Evolutionary conservation across 495 filamentous ascomycete genomes (phyloP).

Genomic region (Penicillium angulare): DNA sequence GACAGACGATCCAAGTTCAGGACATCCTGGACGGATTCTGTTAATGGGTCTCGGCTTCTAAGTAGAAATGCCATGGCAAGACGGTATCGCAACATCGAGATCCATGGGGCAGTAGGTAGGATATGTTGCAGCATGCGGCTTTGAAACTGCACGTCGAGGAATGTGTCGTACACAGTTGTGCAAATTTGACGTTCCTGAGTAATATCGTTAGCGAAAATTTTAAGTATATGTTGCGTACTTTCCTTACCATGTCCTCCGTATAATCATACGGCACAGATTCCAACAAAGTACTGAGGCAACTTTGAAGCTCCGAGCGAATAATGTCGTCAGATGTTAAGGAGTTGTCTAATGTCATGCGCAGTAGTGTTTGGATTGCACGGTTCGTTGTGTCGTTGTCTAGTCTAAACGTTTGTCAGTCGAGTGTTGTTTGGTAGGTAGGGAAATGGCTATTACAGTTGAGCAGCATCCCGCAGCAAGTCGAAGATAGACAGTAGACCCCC

Average conservation of each 20-base stretch:
- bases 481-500: slow-evolving; percentile 20
- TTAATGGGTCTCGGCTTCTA: slow-evolving; percentile 45
- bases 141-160: slow-evolving; percentile 52
- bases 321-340: slow-evolving; percentile 42
- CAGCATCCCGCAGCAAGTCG: slow-evolving; percentile 30
- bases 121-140: slow-evolving; percentile 60
- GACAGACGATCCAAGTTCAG: slow-evolving; percentile 53
- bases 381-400: slow-evolving; percentile 33
- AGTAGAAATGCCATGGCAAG: slow-evolving; percentile 73
- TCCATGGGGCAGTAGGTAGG: slow-evolving; percentile 49
- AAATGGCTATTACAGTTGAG: slow-evolving; percentile 25
- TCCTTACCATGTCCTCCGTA: slow-evolving; percentile 31
- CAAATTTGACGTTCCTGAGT: slow-evolving; percentile 54
- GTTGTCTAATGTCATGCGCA: slow-evolving; percentile 61
- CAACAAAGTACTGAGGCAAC: slow-evolving; percentile 41
- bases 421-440: no score
- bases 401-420: slow-evolving; percentile 20
- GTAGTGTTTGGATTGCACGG: slow-evolving; percentile 40
- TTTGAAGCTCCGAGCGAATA: slow-evolving; percentile 45
- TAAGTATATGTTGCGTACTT: not conserved
- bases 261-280: slow-evolving; percentile 30
- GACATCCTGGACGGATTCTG: slow-evolving; percentile 39
- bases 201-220: not conserved
- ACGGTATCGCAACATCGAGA: slow-evolving; percentile 64
- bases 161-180: slow-evolving; percentile 48